A percentile compares a stretch with the other conserved stretches of the same genome.
These are phyloP conservation scores for Plenodomus biglobosus DNA, from an alignment of 2,329 filamentous ascomycete species.

Conservation along the genomic window DNA sequence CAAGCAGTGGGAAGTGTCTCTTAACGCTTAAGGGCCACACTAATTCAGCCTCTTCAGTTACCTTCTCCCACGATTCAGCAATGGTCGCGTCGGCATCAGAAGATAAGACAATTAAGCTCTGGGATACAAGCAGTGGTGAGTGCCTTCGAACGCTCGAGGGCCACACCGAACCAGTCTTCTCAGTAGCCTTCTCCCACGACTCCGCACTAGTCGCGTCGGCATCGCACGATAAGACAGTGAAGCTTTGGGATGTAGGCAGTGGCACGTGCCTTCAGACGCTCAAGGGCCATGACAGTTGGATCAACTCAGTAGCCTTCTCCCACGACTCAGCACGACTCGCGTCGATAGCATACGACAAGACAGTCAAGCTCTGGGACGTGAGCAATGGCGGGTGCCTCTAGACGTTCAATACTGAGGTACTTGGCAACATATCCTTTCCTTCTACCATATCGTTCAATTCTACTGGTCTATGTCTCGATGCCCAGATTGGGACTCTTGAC, in stretches of 20 bases:
- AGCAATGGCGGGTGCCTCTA: constrained; percentile 7
- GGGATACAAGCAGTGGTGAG: constrained; percentile 7
- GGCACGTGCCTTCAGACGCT: constrained; percentile 22
- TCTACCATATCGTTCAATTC: no score
- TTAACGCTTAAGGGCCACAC: constrained; percentile 12
- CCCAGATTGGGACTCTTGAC: no score
- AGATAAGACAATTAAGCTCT: constrained; percentile 13
- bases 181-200: constrained; percentile 29
- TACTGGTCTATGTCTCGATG: no score
- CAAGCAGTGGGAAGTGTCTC: constrained; percentile 10
- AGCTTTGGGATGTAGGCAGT: constrained; percentile 12
- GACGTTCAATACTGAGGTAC: neutral
- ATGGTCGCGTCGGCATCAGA: constrained; percentile 11
- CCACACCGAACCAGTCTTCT: constrained; percentile 12
- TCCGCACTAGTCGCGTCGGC: constrained; percentile 8
- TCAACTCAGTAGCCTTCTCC: constrained; percentile 28
- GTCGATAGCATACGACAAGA: constrained; percentile 5
- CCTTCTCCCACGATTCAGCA: constrained; percentile 20
- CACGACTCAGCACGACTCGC: constrained; percentile 11
- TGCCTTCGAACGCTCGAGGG: constrained; percentile 26
- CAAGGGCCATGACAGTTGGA: constrained; percentile 16
- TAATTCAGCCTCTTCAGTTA: neutral
- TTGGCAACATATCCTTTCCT: no score
- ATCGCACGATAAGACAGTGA: constrained; percentile 6
- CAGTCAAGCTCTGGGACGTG: constrained; percentile 11